Base-by-base conservation (phyloP, 768 basidiomycete species). In the Amanita pseudoporphyria region DNA sequence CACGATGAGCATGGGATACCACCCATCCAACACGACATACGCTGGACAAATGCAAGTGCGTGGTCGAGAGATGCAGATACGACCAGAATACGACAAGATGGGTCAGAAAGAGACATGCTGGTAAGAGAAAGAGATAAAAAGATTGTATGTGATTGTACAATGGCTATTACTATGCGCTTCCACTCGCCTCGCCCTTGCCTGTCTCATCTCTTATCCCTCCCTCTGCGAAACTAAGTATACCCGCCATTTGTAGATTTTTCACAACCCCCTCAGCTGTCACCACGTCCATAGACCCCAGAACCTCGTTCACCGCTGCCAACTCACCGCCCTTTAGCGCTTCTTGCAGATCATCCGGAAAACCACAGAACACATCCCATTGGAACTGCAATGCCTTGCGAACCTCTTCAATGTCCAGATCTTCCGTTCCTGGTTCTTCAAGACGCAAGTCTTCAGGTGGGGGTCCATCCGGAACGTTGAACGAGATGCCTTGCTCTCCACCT, bases 401-500 rank as follows among this genome's bases (percentile, higher is more conserved):
- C 58, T 93, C 81, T 56, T 89, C 90, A 45, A 91, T 62, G 59
- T 96, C 82, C 57, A 96, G 64, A 38, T 58, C 67, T 63, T 96
- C 90, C 26, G 81, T 81, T 1, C 85, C 90, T n/a, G 87, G 85
- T 1, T 95, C 94, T 60, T 97, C 94, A 21, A 97, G 77, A 39
- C 76, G 69, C 51, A 98, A 71, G 47, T 88, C 68, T 47, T 84
- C 89, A 0, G 96, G 94, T 3, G 96, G 93, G 3, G 94, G 95
- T 0, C 96, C 95, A 32, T 91, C 87, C 2, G 96, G 96, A 9
- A 98, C 82, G 63, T 94, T 93, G 77, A 98, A 98, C 1, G 76
- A 67, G 66, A 98, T 95, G 30, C 69, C 71, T 48, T 77, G 73
- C 37, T 72, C 68, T 1, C 88, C 81, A 57, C 92, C 89, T 60